phyloP scores from a whole-genome alignment of 2,329 filamentous ascomycete genomes.

The Hymenoscyphus occultus region DNA sequence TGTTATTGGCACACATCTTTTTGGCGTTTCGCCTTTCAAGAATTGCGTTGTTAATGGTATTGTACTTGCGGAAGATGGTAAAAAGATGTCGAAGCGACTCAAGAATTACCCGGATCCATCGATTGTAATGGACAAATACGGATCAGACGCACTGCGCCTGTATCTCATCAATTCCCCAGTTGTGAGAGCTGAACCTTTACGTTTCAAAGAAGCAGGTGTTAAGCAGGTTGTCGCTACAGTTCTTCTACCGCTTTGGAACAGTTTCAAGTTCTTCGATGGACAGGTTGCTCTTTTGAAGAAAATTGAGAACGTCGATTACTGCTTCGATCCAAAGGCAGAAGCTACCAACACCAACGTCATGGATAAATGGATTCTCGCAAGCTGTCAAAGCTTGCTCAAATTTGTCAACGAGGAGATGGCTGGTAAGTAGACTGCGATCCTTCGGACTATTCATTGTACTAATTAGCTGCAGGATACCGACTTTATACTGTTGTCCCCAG shows the following conservation, averaged over 20 bases:
- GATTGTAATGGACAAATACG: conserved; percentile 81
- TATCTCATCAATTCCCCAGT: conserved; percentile 97
- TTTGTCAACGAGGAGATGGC: conserved; percentile 94
- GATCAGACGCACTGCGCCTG: conserved; percentile 87
- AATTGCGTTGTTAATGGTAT: conserved; percentile 97
- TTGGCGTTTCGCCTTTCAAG: conserved; percentile 81
- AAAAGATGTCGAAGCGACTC: conserved; percentile 97
- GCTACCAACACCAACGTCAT: conserved; percentile 84
- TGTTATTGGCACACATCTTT: conserved; percentile 84
- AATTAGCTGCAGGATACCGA: conserved; percentile 54
- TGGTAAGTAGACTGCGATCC: conserved; percentile 47
- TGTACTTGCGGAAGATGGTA: conserved; percentile 88
- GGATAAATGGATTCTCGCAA: conserved; percentile 93
- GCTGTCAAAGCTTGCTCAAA: conserved; percentile 83
- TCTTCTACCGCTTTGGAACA: conserved; percentile 89
- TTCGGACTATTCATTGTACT: conserved; percentile 11
- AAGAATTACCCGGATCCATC: conserved; percentile 94
- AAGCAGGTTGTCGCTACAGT: conserved; percentile 95
- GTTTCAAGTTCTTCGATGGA: conserved; percentile 92
- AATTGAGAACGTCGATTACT: conserved; percentile 70
- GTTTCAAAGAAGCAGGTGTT: conserved; percentile 88
- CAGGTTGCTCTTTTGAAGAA: conserved; percentile 87
- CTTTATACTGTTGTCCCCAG: conserved; percentile 90
- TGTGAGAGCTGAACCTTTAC: conserved; percentile 82
- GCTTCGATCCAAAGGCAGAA: conserved; percentile 74